Evolutionary conservation across 768 basidiomycete genomes (phyloP), one percentile per base, ranked within the genome.

Genomic region (Crucibulum laeve): DNA sequence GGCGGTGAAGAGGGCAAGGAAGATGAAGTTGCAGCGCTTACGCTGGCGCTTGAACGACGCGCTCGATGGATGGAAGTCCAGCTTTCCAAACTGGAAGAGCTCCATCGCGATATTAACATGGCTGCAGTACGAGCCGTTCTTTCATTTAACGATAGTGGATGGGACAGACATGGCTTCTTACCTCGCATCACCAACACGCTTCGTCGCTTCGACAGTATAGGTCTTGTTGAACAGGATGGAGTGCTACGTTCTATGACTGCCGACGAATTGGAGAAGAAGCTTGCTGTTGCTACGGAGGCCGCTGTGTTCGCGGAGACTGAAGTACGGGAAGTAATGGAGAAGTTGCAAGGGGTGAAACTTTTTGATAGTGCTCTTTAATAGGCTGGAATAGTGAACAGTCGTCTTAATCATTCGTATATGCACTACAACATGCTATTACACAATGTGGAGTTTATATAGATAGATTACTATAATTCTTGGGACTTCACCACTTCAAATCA

Each of bases 41-140:
- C 89, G 1, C 67, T 85, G 38, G 89, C 88, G 5, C 75, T 93
- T 35, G 89, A 91, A 58, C 82, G 87, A 48, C 85, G 91, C n/a
- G 91, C 90, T 13, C 75, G 87, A 33, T 93, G 90, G 88, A 91
- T 93, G 87, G 89, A 92, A 62, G 86, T 90, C 17, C 90, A 91
- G 60, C 63, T 93, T 14, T 87, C 87, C 0, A 91, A 92, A 58
- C 69, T 93, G 25, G 90, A 93, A 61, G 90, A 90, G 55, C 71
- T 92, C 25, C 90, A 93, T 52, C 84, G 87, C 22, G 90, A 92
- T 52, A 91, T 92, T 64, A 93, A 92, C 61, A 87, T 80, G 2
- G 90, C 90, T 4, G 88, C 89, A 3, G 87, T 91, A 21, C 77
- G 84, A 21, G 87, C 87, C 5, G 82, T 91, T 17, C 72, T 91